Evolutionary conservation across 2,329 filamentous ascomycete species (phyloP).

Genomic region (Leptographium lundbergii): DNA sequence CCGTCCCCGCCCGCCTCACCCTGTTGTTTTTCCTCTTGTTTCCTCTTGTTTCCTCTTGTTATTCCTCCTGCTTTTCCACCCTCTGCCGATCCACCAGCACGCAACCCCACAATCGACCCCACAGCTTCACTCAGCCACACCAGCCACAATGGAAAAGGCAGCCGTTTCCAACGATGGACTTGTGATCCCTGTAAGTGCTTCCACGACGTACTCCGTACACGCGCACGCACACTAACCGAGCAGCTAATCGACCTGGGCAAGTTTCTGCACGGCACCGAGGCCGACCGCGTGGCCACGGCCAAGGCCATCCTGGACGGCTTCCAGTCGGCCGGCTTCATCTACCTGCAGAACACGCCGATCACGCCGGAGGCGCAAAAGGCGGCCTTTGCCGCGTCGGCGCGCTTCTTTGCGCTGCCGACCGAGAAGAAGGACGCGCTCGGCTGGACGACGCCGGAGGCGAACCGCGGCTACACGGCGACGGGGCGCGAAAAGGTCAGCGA

Average conservation of each 20-base stretch:
- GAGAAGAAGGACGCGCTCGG: slow-evolving; percentile 51
- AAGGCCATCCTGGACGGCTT: slow-evolving; percentile 66
- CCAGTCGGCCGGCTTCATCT: slow-evolving; percentile 78
- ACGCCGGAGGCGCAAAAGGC: slow-evolving; percentile 41
- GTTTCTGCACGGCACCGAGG: slow-evolving; percentile 51
- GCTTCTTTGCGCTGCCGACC: slow-evolving; percentile 55
- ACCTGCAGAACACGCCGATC: slow-evolving; percentile 71
- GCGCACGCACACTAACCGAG: not conserved
- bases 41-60: no score
- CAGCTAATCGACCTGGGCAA: slow-evolving; percentile 69
- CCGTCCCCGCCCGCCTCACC: no score
- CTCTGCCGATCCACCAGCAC: no score
- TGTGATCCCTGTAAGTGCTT: slow-evolving; percentile 15
- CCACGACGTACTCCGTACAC: no score
- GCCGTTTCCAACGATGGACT: slow-evolving; percentile 15
- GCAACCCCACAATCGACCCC: no score
- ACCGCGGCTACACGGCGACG: slow-evolving; percentile 58
- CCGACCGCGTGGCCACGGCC: slow-evolving; percentile 52
- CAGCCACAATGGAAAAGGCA: slow-evolving; percentile 19
- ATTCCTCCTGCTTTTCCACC: no score
- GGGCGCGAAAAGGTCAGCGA: slow-evolving; percentile 61
- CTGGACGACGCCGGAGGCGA: slow-evolving; percentile 62
- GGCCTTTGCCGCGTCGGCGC: slow-evolving; percentile 54
- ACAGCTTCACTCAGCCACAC: no score
- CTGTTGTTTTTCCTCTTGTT: no score